phyloP scores from a whole-genome alignment of 1,139 yeast genomes.

The Chernovozyma aurita region DNA sequence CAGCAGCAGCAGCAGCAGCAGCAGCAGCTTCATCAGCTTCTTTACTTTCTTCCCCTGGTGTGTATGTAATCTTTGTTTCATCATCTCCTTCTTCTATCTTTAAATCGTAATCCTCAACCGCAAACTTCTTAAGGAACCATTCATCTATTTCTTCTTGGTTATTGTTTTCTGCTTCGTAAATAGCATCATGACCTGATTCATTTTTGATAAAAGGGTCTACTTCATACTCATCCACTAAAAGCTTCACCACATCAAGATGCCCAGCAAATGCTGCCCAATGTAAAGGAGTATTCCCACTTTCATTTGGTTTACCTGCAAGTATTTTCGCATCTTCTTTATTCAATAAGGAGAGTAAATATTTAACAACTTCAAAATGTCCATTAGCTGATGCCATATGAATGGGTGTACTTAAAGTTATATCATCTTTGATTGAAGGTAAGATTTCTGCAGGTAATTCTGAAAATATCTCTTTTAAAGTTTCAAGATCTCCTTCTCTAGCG shows the following conservation, averaged over 20 bases:
- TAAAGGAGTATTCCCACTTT: constrained; percentile 84
- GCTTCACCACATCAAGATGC: constrained; percentile 64
- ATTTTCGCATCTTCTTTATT: constrained; percentile 38
- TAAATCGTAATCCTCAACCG: constrained; percentile 52
- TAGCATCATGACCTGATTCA: constrained; percentile 71
- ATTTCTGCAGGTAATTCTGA: constrained; percentile 51
- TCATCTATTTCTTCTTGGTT: constrained; percentile 62
- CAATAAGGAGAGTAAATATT: constrained; percentile 53
- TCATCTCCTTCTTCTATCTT: constrained; percentile 41
- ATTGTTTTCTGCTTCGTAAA: constrained; percentile 83
- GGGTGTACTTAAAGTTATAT: constrained; percentile 65
- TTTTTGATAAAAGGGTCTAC: constrained; percentile 84
- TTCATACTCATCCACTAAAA: constrained; percentile 64
- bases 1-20: constrained; percentile 16
- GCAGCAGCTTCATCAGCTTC: constrained; percentile 41
- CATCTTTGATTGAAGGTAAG: constrained; percentile 54
- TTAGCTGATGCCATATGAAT: constrained; percentile 95
- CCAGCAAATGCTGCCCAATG: constrained; percentile 97
- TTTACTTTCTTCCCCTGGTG: constrained; percentile 46
- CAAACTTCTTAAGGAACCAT: constrained; percentile 68
- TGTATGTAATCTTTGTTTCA: constrained; percentile 43
- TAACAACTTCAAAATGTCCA: constrained; percentile 72
- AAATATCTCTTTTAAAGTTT: constrained; percentile 64
- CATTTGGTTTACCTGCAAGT: constrained; percentile 58
- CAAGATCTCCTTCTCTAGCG: constrained; percentile 84